Percentiles rank a stretch among this genome's conserved stretches.
phyloP scores from a whole-genome alignment of 495 filamentous ascomycete species.

The Parmelia sp. region DNA sequence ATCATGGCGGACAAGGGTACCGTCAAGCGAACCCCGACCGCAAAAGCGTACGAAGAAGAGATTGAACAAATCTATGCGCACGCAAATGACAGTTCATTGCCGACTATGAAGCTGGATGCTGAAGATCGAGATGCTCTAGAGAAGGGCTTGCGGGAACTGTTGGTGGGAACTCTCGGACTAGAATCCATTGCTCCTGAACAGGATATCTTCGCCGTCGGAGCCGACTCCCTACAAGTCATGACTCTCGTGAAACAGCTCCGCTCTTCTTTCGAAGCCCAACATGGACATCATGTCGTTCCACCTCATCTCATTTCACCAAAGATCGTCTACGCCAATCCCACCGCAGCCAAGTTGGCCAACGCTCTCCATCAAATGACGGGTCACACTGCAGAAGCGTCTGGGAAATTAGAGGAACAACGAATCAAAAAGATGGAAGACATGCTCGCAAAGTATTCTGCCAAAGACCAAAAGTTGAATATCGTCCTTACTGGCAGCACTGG shows the following conservation, averaged over 20 bases:
- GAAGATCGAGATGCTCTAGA: not conserved
- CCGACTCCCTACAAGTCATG: slow-evolving; percentile 8
- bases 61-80: slow-evolving; percentile 6
- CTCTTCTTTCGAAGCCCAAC: not conserved
- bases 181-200: not conserved
- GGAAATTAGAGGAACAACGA: slow-evolving; percentile 1
- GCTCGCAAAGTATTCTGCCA: slow-evolving; percentile 1
- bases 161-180: not conserved
- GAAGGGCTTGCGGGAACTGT: slow-evolving; percentile 1
- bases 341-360: not conserved
- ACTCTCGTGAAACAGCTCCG: not conserved
- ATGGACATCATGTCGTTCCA: slow-evolving; percentile 7
- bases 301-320: not conserved
- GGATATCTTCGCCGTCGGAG: slow-evolving; percentile 2
- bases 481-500: slow-evolving; percentile 6
- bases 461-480: not conserved
- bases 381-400: not conserved
- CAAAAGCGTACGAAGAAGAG: not conserved
- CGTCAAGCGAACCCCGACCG: not conserved
- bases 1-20: not conserved
- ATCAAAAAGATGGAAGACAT: slow-evolving; percentile 9
- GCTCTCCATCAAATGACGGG: not conserved
- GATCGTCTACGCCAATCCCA: slow-evolving; percentile 7
- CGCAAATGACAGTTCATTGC: slow-evolving; percentile 3
- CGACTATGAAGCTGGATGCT: slow-evolving; percentile 3